Evolutionary conservation across 2,329 filamentous ascomycete species (phyloP).

Genomic region (Pseudogymnoascus sp.): DNA sequence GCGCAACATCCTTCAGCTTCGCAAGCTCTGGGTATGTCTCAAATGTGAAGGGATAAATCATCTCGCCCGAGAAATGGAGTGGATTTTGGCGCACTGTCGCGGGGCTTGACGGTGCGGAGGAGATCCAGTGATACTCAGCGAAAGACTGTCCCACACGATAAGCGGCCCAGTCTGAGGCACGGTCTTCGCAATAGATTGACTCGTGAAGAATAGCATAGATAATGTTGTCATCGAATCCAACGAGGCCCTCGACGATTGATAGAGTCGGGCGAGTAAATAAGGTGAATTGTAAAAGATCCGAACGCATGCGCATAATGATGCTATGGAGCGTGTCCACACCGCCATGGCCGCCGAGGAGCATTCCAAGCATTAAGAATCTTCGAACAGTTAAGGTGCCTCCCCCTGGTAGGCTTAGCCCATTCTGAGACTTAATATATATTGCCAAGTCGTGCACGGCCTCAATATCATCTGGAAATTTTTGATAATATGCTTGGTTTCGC

Average conservation of each 20-base stretch:
- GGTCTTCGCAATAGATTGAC: constrained; percentile 69
- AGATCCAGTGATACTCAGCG: constrained; percentile 43
- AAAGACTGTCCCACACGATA: constrained; percentile 50
- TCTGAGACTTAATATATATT: constrained; percentile 52
- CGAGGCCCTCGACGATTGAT: constrained; percentile 56
- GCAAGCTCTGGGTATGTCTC: constrained; percentile 69
- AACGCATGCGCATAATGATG: constrained; percentile 60
- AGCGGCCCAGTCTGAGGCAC: constrained; percentile 68
- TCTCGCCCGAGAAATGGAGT: constrained; percentile 82
- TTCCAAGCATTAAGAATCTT: constrained; percentile 70
- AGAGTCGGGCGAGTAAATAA: constrained; percentile 67
- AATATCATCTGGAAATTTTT: constrained; percentile 77
- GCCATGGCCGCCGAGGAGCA: constrained; percentile 71
- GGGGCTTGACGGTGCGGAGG: constrained; percentile 23
- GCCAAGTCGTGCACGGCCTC: constrained; percentile 60
- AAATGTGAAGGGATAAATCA: constrained; percentile 84
- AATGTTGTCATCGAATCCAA: constrained; percentile 66
- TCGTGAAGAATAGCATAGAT: constrained; percentile 87
- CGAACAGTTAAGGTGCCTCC: constrained; percentile 66
- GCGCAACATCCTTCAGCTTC: constrained; percentile 59
- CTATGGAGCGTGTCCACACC: constrained; percentile 70
- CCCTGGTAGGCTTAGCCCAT: constrained; percentile 57
- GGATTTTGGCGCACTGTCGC: constrained; percentile 39
- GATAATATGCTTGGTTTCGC: constrained; percentile 69
- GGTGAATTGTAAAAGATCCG: constrained; percentile 70